These are phyloP conservation scores for Trichophyton simii DNA, from an alignment of 2,329 filamentous ascomycete genomes.

Conservation along the genomic window DNA sequence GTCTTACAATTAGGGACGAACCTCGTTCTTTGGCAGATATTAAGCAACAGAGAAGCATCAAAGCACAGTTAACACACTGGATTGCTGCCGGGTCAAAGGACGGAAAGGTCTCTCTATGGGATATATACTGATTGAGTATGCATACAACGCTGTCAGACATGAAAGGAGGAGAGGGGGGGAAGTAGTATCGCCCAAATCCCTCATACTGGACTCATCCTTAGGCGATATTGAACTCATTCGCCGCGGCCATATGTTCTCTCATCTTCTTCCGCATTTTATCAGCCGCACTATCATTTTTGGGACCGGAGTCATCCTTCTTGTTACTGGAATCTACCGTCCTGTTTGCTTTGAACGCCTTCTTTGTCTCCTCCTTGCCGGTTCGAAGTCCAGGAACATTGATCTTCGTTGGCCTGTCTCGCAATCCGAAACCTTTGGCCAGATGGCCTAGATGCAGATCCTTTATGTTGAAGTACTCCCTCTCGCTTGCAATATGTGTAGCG, in stretches of 20 bases:
- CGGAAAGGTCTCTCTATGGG: slow-evolving; percentile 90
- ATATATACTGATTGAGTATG: slow-evolving; percentile 58
- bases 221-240: slow-evolving; percentile 48
- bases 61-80: slow-evolving; percentile 68
- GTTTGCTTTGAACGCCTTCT: slow-evolving; percentile 36
- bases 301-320: slow-evolving; percentile 14
- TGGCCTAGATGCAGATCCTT: slow-evolving; percentile 84
- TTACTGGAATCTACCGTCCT: slow-evolving; percentile 25
- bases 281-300: slow-evolving; percentile 34
- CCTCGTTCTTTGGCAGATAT: slow-evolving; percentile 36
- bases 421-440: slow-evolving; percentile 80
- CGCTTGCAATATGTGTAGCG: slow-evolving; percentile 77
- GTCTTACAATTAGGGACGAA: slow-evolving; percentile 2
- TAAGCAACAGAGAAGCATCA: slow-evolving; percentile 50
- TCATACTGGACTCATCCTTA: slow-evolving; percentile 15
- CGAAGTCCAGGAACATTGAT: slow-evolving; percentile 48
- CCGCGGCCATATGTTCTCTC: slow-evolving; percentile 39
- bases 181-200: neutral
- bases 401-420: slow-evolving; percentile 76
- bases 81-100: slow-evolving; percentile 84
- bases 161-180: neutral
- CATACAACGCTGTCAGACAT: slow-evolving; percentile 12
- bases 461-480: slow-evolving; percentile 82
- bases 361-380: slow-evolving; percentile 35
- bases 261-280: slow-evolving; percentile 44